Conservation (phyloP, 2,329 filamentous ascomycete genomes). For the Colletotrichum agaves region DNA sequence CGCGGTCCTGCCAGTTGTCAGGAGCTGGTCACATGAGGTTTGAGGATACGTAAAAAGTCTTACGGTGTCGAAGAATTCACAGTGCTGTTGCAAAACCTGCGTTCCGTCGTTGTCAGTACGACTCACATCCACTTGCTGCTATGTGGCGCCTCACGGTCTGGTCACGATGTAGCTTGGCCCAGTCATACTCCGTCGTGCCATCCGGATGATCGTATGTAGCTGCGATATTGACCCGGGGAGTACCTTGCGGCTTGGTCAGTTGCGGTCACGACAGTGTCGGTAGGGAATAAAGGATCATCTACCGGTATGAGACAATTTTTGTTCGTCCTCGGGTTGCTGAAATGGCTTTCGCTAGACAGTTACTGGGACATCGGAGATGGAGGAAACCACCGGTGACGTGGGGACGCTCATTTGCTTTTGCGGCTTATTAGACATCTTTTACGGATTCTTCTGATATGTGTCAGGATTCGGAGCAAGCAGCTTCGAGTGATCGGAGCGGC, state of each 20-base stretch:
- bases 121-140: fast-evolving
- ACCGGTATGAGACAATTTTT: constrained; percentile 44
- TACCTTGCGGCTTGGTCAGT: constrained; percentile 40
- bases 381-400: constrained; percentile 10
- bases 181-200: constrained; percentile 48
- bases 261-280: not conserved
- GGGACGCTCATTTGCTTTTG: constrained; percentile 6
- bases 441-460: not conserved
- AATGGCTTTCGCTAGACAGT: constrained; percentile 45
- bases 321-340: constrained; percentile 43
- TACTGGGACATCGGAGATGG: constrained; percentile 39
- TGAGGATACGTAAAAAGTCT: fast-evolving
- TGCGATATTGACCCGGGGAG: constrained; percentile 49
- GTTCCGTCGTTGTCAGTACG: not conserved
- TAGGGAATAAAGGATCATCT: not conserved
- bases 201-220: constrained; percentile 47
- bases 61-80: constrained; percentile 54
- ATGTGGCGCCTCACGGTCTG: constrained; percentile 42
- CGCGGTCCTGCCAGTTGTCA: constrained; percentile 42
- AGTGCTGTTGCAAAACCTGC: constrained; percentile 51
- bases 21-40: too few species aligned
- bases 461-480: not conserved
- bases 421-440: constrained; percentile 10
- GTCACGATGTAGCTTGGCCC: constrained; percentile 45
- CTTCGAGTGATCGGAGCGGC: not conserved